A percentile compares a stretch with the other conserved stretches of the same genome.
Evolutionary conservation across 2,329 filamentous ascomycete species (phyloP).

Genomic region (Coleophoma eucalyptorum): DNA sequence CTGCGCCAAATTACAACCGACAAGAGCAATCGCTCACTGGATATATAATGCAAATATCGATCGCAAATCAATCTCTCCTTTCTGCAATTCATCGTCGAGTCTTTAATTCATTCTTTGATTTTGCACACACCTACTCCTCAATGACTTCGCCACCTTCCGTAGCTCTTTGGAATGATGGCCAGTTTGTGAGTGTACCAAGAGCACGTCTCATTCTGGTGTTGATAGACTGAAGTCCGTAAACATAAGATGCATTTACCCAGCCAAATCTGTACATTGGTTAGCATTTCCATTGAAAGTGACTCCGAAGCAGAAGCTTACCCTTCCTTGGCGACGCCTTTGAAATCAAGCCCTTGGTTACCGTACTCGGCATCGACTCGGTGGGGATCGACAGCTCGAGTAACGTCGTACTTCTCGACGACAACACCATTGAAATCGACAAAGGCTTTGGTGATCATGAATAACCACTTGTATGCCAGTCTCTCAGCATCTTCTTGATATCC

Average conservation of each 20-base stretch:
- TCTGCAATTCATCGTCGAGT: no score
- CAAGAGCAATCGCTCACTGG: no score
- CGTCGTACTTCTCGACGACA: slow-evolving; percentile 98
- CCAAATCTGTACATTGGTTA: slow-evolving; percentile 65
- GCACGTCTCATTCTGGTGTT: slow-evolving; percentile 85
- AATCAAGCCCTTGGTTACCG: slow-evolving; percentile 92
- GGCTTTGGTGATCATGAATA: slow-evolving; percentile 97
- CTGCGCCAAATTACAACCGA: no score
- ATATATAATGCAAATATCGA: no score
- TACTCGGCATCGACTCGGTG: slow-evolving; percentile 97
- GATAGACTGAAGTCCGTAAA: slow-evolving; percentile 84
- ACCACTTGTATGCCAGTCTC: slow-evolving; percentile 89
- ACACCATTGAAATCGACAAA: slow-evolving; percentile 99
- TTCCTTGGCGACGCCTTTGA: slow-evolving; percentile 93
- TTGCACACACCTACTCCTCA: neutral
- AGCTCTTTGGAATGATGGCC: neutral
- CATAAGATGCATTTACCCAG: slow-evolving; percentile 98
- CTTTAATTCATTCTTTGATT: no score
- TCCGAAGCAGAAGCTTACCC: slow-evolving; percentile 59
- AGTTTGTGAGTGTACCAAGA: slow-evolving; percentile 79
- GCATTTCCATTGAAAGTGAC: slow-evolving; percentile 3
- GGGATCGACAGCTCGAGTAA: slow-evolving; percentile 83
- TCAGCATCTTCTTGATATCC: slow-evolving; percentile 89
- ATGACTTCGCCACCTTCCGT: neutral
- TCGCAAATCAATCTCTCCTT: no score